A percentile compares a stretch with the other conserved stretches of the same genome.
Conservation (phyloP, 305 asterid genomes). For the Fraxinus nigra region DNA sequence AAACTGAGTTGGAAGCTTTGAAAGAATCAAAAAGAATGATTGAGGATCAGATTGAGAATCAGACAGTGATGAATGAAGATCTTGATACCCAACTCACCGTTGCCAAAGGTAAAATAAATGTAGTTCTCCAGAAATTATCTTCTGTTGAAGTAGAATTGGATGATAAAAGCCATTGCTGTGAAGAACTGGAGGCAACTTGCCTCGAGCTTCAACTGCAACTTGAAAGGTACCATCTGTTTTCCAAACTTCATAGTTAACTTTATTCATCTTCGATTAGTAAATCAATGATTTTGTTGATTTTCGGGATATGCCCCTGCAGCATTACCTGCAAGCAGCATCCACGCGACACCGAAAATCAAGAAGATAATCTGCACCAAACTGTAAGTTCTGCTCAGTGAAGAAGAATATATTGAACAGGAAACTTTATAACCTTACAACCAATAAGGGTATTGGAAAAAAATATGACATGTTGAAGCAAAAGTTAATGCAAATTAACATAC, state of each 20-base stretch:
- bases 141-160: slow-evolving; percentile 73
- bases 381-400: slow-evolving; percentile 42
- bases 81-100: slow-evolving; percentile 67
- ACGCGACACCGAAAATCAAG: slow-evolving; percentile 33
- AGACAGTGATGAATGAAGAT: slow-evolving; percentile 62
- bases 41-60: slow-evolving; percentile 64
- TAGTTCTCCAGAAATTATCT: slow-evolving; percentile 51
- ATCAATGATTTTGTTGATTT: background rate
- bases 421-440: background rate
- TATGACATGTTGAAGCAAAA: background rate
- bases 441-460: background rate
- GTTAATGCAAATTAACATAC: background rate
- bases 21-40: slow-evolving; percentile 45
- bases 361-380: slow-evolving; percentile 43
- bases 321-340: slow-evolving; percentile 29
- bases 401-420: background rate
- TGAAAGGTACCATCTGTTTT: slow-evolving; percentile 48
- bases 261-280: background rate
- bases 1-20: slow-evolving; percentile 39
- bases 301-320: slow-evolving; percentile 31
- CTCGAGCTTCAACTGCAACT: slow-evolving; percentile 68
- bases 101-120: slow-evolving; percentile 45
- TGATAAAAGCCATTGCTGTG: slow-evolving; percentile 56
- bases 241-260: background rate
- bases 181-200: slow-evolving; percentile 73